Percentiles rank a stretch among this genome's conserved stretches.
Evolutionary conservation across 2,329 filamentous ascomycete genomes (phyloP).

Genomic region (Xylariaceae sp.): DNA sequence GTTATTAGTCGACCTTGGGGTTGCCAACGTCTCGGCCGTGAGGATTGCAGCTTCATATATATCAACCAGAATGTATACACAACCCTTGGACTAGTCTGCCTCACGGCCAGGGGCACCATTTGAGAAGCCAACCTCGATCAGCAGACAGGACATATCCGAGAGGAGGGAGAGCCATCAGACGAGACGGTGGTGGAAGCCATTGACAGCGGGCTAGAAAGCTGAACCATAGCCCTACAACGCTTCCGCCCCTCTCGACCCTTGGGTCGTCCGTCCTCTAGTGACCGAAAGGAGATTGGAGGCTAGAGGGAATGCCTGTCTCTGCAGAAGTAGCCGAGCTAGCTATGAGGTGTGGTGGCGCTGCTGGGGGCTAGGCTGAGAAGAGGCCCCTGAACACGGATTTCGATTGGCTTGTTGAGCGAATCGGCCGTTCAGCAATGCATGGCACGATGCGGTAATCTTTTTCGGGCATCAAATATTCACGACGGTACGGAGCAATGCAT

Average conservation of each 20-base stretch:
- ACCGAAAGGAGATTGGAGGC: constrained; percentile 14
- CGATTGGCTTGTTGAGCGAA: constrained; percentile 6
- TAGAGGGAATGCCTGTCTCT: constrained; percentile 7
- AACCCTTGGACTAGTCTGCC: too few species aligned
- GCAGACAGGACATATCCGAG: background rate
- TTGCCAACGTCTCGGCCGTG: background rate
- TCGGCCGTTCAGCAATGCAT: background rate
- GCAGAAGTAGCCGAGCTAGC: constrained; percentile 7
- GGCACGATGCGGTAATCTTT: constrained; percentile 5
- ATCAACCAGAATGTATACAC: too few species aligned
- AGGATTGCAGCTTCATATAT: constrained; percentile 25
- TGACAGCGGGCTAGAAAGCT: too few species aligned
- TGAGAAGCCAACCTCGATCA: background rate
- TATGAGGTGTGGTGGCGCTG: constrained; percentile 20
- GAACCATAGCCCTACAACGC: constrained; percentile 14
- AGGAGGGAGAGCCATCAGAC: background rate
- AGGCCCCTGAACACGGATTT: constrained; percentile 18
- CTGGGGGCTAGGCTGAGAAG: constrained; percentile 25
- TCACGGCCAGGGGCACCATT: background rate
- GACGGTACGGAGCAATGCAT: background rate
- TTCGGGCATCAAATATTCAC: background rate
- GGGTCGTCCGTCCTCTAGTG: constrained; percentile 1
- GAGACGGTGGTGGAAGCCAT: background rate
- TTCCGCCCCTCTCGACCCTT: constrained; percentile 7
- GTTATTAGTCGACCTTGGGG: constrained; percentile 7